phyloP scores from a whole-genome alignment of 2,329 filamentous ascomycete species.

The Lecanicillium sp. region DNA sequence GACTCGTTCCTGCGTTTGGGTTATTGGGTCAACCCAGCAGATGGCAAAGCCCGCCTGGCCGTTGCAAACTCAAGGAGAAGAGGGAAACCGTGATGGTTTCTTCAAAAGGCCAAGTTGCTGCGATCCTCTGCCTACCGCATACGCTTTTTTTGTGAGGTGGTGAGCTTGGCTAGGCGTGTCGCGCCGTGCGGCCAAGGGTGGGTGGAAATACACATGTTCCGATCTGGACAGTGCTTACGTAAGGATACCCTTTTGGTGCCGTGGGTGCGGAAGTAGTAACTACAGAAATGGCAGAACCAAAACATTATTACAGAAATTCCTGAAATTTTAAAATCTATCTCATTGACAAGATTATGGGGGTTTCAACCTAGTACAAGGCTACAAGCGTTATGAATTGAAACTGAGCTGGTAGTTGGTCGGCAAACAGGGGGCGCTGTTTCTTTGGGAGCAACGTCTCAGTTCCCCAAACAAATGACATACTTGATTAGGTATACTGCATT shows the following conservation, averaged over 20 bases:
- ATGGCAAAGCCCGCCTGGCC: background rate
- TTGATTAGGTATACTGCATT: no score
- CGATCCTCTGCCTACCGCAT: slow-evolving; percentile 7
- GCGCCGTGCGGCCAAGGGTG: slow-evolving; percentile 7
- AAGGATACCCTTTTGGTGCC: slow-evolving; percentile 13
- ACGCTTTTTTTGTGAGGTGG: slow-evolving; percentile 5
- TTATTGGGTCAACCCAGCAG: background rate
- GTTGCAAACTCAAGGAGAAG: background rate
- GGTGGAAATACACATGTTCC: slow-evolving; percentile 11
- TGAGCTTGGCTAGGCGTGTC: slow-evolving; percentile 6
- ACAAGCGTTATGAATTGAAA: no score
- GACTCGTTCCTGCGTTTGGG: background rate
- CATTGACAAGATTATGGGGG: no score
- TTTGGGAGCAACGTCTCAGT: no score
- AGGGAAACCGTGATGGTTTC: slow-evolving; percentile 1
- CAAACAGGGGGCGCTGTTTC: no score
- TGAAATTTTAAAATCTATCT: no score
- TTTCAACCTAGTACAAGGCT: no score
- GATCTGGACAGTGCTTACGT: slow-evolving; percentile 5
- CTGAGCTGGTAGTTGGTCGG: no score
- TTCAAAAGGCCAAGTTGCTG: slow-evolving; percentile 1
- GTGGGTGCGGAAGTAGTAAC: no score
- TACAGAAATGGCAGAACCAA: no score
- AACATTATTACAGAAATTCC: no score
- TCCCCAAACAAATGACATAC: no score